Evolutionary conservation across 371 early-diverging fungal species (phyloP).

Genomic region (Massospora cicadina): DNA sequence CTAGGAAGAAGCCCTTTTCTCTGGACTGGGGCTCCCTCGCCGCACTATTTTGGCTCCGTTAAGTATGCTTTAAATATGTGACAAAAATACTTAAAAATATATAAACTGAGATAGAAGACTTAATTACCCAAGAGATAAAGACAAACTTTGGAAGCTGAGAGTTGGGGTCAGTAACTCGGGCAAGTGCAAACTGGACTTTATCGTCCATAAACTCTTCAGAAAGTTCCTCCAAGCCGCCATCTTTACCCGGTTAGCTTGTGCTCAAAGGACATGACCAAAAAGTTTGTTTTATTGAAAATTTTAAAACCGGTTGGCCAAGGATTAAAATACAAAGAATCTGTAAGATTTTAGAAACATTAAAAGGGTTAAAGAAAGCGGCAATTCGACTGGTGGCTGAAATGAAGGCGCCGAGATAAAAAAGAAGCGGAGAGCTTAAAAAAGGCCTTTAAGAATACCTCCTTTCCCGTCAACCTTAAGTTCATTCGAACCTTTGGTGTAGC

Average conservation of each 20-base stretch:
- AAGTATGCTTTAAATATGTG: no score
- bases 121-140: constrained; percentile 66
- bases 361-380: no score
- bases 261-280: no score
- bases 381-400: no score
- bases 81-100: no score
- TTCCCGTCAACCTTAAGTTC: constrained; percentile 53
- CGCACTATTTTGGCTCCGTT: no score
- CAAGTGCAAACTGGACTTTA: constrained; percentile 76
- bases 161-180: constrained; percentile 65
- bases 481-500: constrained; percentile 63
- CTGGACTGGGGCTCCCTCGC: constrained; percentile 77
- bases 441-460: constrained; percentile 36
- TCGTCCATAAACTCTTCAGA: constrained; percentile 74
- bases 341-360: no score
- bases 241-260: constrained; percentile 16
- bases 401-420: no score
- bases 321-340: no score
- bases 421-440: no score
- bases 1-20: constrained; percentile 71
- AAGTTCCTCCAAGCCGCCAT: constrained; percentile 67
- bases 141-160: constrained; percentile 72
- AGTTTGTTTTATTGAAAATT: background rate
- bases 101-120: no score
- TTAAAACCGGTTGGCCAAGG: background rate